Evolutionary conservation across 352 stramenopile species (phyloP), one percentile per base, ranked within the genome.

Genomic region (Phytophthora uliginosa): DNA sequence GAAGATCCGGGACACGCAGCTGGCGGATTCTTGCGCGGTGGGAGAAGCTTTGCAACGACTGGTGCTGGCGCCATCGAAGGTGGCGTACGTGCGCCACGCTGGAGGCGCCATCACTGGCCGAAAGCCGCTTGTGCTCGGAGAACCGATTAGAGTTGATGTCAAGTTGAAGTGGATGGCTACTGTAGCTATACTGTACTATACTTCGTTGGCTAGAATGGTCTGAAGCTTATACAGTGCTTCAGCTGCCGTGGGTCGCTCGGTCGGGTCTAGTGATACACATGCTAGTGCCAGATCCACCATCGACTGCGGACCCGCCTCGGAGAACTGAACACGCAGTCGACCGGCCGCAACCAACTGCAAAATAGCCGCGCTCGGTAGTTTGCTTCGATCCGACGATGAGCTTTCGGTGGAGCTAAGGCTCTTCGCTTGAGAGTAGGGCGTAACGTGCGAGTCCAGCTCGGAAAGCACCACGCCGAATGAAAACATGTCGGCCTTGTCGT

Each of bases 401-500:
- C 45, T 71, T 9, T 64, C 26, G 0, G 71, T 71, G 18, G 12
- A 53, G 33, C 31, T 72, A n/a, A 36, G 73, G 47, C 63, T 75
- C 22, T 59, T 75, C 2, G 70, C 72, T 24, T 76, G 63, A 26
- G 69, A 60, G 57, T 83, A 84, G 15, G 74, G 74, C 45, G 65
- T 66, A 2, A 67, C 42, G 55, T 86, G 77, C 4, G 59, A 69
- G 51, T 84, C 76, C 1, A 86, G 64, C 47, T 86, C 79, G 1
- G 73, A 77, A 4, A 86, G 58, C 50, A 86, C 79, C 6, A 84
- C 76, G 17, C 79, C 79, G n/a, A 86, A 84, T 7, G 79, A 84
- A 45, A 83, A 86, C 55, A 84, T 81, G 24, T 86, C 79, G 4
- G 77, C 79, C 56, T 84, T 86, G 42, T 80, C 79, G 15, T 84